Percentiles rank a stretch among this genome's conserved stretches.
Evolutionary conservation across 164 flowering plant species (phyloP).

Genomic region (Magnolia sinica): DNA sequence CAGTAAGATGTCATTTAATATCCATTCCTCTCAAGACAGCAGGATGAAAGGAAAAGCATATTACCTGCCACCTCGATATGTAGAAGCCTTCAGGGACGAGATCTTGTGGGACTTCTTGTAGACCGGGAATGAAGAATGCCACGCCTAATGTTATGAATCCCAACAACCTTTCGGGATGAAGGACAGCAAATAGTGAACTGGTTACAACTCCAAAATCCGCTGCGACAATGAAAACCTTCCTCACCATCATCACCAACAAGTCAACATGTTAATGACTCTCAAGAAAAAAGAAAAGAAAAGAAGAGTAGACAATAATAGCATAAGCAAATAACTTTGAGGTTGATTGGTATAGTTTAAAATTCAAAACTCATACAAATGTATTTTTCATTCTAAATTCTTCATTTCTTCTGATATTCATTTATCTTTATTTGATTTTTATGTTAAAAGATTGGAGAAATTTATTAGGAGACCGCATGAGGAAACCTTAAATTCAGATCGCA

Average conservation of each 20-base stretch:
- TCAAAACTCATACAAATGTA: no score
- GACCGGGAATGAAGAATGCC: conserved; percentile 38
- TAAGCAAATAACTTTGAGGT: not conserved
- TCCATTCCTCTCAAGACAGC: not conserved
- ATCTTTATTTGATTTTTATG: not conserved
- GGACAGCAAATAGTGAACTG: conserved; percentile 23
- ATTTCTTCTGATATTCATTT: not conserved
- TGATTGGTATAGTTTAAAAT: no score
- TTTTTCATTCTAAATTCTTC: not conserved
- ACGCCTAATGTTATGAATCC: conserved; percentile 45
- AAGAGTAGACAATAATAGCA: not conserved
- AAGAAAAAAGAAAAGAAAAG: not conserved
- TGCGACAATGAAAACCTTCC: conserved; percentile 53
- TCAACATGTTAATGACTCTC: not conserved
- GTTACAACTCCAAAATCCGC: conserved; percentile 57
- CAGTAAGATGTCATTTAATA: not conserved
- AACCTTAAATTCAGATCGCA: no score
- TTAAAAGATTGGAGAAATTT: not conserved
- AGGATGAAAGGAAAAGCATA: not conserved
- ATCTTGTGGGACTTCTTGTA: not conserved
- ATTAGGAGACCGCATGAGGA: no score
- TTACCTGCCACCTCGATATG: conserved; percentile 44
- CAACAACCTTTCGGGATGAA: conserved; percentile 37
- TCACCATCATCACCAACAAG: not conserved
- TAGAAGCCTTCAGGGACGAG: conserved; percentile 58